A percentile compares a stretch with the other conserved stretches of the same genome.
These are phyloP conservation scores for Bipolaris cookei DNA, from an alignment of 2,329 filamentous ascomycete species.

Conservation along the genomic window DNA sequence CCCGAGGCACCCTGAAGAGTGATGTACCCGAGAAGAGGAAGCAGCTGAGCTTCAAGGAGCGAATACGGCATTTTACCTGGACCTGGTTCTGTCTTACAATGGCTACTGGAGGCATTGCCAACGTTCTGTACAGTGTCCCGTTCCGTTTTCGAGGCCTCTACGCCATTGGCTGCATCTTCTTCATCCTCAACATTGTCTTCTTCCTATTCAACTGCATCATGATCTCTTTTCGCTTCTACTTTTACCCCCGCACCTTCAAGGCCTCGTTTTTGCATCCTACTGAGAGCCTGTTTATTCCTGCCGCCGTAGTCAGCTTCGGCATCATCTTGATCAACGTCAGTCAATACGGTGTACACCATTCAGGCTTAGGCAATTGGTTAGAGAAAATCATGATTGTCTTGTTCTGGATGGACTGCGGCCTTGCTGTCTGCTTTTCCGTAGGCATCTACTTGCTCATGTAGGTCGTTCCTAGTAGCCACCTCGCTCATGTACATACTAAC, in stretches of 20 bases:
- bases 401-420: conserved; percentile 75
- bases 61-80: conserved; percentile 72
- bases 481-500: conserved; percentile 2
- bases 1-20: neutral
- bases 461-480: conserved; percentile 34
- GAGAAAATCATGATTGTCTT: conserved; percentile 65
- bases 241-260: conserved; percentile 72
- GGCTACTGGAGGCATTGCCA: conserved; percentile 66
- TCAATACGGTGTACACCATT: conserved; percentile 69
- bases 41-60: conserved; percentile 54
- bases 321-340: conserved; percentile 70
- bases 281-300: conserved; percentile 78
- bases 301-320: conserved; percentile 71
- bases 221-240: conserved; percentile 71
- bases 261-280: conserved; percentile 77
- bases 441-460: conserved; percentile 77
- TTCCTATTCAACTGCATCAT: conserved; percentile 74
- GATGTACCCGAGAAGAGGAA: conserved; percentile 10
- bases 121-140: conserved; percentile 61
- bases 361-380: conserved; percentile 61
- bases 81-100: conserved; percentile 78
- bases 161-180: conserved; percentile 56
- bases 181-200: conserved; percentile 59
- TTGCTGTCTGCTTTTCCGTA: conserved; percentile 71
- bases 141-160: conserved; percentile 55